phyloP scores from a whole-genome alignment of 129 eudicot species.

The Saposhnikovia divaricata region DNA sequence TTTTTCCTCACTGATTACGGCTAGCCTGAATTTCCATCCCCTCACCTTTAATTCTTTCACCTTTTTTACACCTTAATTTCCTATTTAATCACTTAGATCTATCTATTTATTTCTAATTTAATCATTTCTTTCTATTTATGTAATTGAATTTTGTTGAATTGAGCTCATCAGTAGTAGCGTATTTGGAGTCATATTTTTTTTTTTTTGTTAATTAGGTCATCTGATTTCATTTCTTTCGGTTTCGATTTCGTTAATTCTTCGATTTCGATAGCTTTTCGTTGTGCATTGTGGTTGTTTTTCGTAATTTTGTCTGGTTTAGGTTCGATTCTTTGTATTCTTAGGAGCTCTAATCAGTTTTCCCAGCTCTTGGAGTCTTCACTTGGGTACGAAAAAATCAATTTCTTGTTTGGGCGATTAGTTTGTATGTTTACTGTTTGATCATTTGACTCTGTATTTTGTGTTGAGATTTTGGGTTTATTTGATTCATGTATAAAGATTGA shows the following conservation, averaged over 20 bases:
- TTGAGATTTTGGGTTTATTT: background rate
- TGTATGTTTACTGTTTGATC: background rate
- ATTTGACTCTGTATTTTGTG: background rate
- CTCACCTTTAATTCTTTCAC: no score
- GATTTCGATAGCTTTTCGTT: background rate
- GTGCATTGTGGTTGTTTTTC: background rate
- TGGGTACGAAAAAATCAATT: background rate
- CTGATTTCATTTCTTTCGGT: background rate
- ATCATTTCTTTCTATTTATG: background rate
- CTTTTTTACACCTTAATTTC: background rate
- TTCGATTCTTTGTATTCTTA: background rate
- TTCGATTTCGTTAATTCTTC: background rate
- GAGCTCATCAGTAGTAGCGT: background rate
- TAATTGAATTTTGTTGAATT: background rate
- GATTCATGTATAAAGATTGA: background rate
- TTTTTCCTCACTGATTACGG: slow-evolving; percentile 45
- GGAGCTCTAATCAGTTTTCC: slow-evolving; percentile 1
- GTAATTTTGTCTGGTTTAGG: background rate
- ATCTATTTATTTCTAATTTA: background rate
- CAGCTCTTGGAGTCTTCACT: background rate
- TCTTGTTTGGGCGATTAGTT: background rate
- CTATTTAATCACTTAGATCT: background rate
- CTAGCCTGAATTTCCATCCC: slow-evolving; percentile 17
- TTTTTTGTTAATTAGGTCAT: background rate
- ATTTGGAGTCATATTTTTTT: background rate